phyloP scores from a whole-genome alignment of 345 rosid species.

The Sisymbrium irio region DNA sequence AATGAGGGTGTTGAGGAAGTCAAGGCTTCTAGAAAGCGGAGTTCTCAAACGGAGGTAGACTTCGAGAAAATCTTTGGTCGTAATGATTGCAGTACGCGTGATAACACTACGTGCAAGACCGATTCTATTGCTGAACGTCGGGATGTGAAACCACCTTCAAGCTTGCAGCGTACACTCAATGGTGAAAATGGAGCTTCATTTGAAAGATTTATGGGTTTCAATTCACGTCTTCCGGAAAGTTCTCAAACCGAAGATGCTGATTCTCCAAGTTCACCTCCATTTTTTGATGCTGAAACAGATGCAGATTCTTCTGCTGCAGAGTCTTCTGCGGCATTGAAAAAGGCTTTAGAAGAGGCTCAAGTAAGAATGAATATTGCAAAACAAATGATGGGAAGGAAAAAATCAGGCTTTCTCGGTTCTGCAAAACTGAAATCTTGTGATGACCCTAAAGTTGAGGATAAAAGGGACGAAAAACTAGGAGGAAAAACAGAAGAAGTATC shows the following conservation, averaged over 20 bases:
- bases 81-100: constrained; percentile 30
- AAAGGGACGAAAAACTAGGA: constrained; percentile 72
- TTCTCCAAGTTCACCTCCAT: constrained; percentile 52
- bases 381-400: constrained; percentile 70
- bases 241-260: constrained; percentile 39
- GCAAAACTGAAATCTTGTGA: constrained; percentile 39
- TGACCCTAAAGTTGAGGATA: constrained; percentile 34
- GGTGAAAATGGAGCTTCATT: constrained; percentile 30
- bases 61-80: constrained; percentile 9
- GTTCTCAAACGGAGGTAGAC: constrained; percentile 28
- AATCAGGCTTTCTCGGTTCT: constrained; percentile 45
- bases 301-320: constrained; percentile 74
- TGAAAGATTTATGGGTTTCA: constrained; percentile 28
- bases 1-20: constrained; percentile 29
- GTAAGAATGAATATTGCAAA: constrained; percentile 69
- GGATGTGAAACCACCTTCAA: constrained; percentile 37
- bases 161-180: constrained; percentile 20
- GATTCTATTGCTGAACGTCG: constrained; percentile 32
- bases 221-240: constrained; percentile 36
- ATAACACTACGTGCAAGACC: constrained; percentile 28
- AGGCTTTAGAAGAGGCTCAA: constrained; percentile 88
- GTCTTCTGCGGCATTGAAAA: constrained; percentile 84
- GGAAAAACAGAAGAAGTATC: constrained; percentile 61
- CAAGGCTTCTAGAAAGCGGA: constrained; percentile 24
- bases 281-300: constrained; percentile 69